These are phyloP conservation scores for Aspergillus bridgeri DNA, from an alignment of 495 filamentous ascomycete species.

Conservation along the genomic window DNA sequence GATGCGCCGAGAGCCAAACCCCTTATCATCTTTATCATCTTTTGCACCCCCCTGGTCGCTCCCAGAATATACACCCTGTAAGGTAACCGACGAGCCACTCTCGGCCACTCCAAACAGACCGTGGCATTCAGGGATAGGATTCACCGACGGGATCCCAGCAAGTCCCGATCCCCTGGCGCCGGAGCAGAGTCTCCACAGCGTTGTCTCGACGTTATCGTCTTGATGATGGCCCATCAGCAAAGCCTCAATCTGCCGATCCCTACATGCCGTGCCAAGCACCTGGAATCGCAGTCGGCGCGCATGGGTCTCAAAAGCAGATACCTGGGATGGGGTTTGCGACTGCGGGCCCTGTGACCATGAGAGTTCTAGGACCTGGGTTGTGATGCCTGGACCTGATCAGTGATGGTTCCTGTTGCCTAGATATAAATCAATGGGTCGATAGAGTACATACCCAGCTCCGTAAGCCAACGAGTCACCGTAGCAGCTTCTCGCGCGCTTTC, in stretches of 20 bases:
- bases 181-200: constrained; percentile 66
- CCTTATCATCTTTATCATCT: too few relatives aligned
- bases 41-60: too few relatives aligned
- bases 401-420: background rate
- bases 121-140: constrained; percentile 77
- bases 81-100: constrained; percentile 50
- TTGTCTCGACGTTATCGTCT: constrained; percentile 85
- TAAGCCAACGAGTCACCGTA: constrained; percentile 54
- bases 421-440: background rate
- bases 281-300: constrained; percentile 75
- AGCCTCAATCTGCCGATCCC: constrained; percentile 39
- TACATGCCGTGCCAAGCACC: constrained; percentile 61
- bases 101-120: constrained; percentile 66
- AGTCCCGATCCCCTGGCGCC: constrained; percentile 64
- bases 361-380: constrained; percentile 48
- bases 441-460: constrained; percentile 34
- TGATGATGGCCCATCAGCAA: constrained; percentile 79
- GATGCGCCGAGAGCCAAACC: background rate
- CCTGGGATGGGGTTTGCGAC: constrained; percentile 6
- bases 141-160: constrained; percentile 59
- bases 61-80: background rate
- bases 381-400: constrained; percentile 40
- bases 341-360: constrained; percentile 37
- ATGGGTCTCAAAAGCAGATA: constrained; percentile 70
- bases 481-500: constrained; percentile 67